A percentile compares a stretch with the other conserved stretches of the same genome.
phyloP scores from a whole-genome alignment of 192 early-diverging fungal species.

The Funneliformis geosporum region DNA sequence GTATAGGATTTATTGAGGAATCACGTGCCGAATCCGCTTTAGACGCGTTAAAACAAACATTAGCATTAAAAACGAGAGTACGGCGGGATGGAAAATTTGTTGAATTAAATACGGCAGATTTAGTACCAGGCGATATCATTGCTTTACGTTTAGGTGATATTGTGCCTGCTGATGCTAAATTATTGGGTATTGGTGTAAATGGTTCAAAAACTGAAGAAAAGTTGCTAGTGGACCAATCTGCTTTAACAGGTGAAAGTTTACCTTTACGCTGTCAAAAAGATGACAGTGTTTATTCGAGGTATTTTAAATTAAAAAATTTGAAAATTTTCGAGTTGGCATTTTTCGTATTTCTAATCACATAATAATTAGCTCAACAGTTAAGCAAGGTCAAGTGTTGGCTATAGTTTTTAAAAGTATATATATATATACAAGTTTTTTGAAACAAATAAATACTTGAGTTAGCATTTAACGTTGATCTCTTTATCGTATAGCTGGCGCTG shows the following conservation, averaged over 20 bases:
- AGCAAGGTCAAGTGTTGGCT: constrained; percentile 91
- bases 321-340: neutral
- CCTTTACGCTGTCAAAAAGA: constrained; percentile 82
- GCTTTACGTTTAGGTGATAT: constrained; percentile 92
- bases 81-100: constrained; percentile 76
- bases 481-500: constrained; percentile 55
- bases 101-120: constrained; percentile 68
- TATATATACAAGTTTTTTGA: neutral
- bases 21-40: constrained; percentile 90
- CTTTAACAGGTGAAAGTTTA: constrained; percentile 91
- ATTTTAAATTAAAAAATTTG: neutral
- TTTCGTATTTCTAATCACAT: neutral
- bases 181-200: constrained; percentile 72
- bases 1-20: constrained; percentile 93
- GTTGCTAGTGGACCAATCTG: constrained; percentile 89
- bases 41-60: constrained; percentile 90
- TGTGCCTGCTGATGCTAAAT: constrained; percentile 85
- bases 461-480: neutral
- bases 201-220: constrained; percentile 75
- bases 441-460: neutral
- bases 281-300: constrained; percentile 75
- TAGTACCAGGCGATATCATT: constrained; percentile 93
- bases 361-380: constrained; percentile 85
- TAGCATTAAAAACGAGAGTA: constrained; percentile 82
- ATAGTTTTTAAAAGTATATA: constrained; percentile 78